A percentile compares a stretch with the other conserved stretches of the same genome.
Evolutionary conservation across 2,329 filamentous ascomycete species (phyloP).

Genomic region (Ceratocystis lukuohia): DNA sequence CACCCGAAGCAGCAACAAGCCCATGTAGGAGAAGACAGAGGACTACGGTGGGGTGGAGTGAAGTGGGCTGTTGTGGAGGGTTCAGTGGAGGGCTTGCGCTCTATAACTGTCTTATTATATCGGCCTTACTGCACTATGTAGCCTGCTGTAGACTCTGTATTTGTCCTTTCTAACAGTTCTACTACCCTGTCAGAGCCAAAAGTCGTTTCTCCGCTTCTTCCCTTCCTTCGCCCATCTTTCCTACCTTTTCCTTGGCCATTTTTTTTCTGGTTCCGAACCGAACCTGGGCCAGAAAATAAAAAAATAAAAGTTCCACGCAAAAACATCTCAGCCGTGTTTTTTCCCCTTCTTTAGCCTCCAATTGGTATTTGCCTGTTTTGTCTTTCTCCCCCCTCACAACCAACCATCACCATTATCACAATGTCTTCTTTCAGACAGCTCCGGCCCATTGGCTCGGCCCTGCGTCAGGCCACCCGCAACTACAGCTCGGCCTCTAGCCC

Average conservation of each 20-base stretch:
- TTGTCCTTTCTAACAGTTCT: neutral
- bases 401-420: constrained; percentile 26
- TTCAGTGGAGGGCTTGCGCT: neutral
- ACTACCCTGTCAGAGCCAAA: neutral
- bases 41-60: too few species aligned
- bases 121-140: too few species aligned
- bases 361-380: constrained; percentile 18
- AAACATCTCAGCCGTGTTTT: constrained; percentile 12
- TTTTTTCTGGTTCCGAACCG: constrained; percentile 8
- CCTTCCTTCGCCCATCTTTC: constrained; percentile 9
- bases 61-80: too few species aligned
- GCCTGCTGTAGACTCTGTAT: neutral
- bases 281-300: neutral
- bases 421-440: constrained; percentile 78
- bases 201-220: constrained; percentile 18
- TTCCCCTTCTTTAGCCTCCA: constrained; percentile 14
- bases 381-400: constrained; percentile 9
- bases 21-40: too few species aligned
- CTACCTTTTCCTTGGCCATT: constrained; percentile 11
- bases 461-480: constrained; percentile 52
- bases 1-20: too few species aligned
- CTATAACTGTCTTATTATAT: too few species aligned
- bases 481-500: constrained; percentile 61
- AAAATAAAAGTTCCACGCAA: constrained; percentile 3
- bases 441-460: constrained; percentile 54